Evolutionary conservation across 2,329 filamentous ascomycete genomes (phyloP).

Genomic region (Scedosporium boydii): DNA sequence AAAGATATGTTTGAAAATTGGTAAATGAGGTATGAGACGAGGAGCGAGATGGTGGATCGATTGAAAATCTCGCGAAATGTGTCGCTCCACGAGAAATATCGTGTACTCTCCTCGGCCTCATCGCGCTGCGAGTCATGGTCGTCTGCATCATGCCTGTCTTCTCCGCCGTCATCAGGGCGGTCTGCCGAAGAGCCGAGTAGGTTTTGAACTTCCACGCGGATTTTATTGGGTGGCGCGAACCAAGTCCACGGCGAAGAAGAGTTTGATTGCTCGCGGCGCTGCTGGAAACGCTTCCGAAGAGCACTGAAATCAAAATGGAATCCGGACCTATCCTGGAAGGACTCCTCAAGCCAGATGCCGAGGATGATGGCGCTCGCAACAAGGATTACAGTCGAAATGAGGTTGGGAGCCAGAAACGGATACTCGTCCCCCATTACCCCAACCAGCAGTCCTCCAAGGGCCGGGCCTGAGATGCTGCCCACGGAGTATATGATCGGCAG

Average conservation of each 20-base stretch:
- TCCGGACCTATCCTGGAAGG: slow-evolving; percentile 19
- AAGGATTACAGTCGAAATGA: slow-evolving; percentile 66
- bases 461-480: slow-evolving; percentile 84
- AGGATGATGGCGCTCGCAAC: slow-evolving; percentile 63
- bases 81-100: neutral
- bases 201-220: neutral
- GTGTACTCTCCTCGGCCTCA: neutral
- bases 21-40: slow-evolving; percentile 84
- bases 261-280: neutral
- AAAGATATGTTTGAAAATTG: slow-evolving; percentile 91
- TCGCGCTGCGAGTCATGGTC: neutral
- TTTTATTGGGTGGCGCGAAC: neutral
- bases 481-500: slow-evolving; percentile 93
- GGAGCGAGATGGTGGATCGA: slow-evolving; percentile 69
- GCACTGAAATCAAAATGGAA: neutral
- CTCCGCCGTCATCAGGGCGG: neutral
- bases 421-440: slow-evolving; percentile 51
- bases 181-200: neutral
- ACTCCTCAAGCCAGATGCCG: slow-evolving; percentile 79
- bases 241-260: neutral
- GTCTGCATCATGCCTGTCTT: neutral
- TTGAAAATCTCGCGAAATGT: slow-evolving; percentile 56
- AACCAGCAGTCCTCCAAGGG: slow-evolving; percentile 79
- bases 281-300: neutral
- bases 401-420: slow-evolving; percentile 78